These are phyloP conservation scores for Fragaria vesca DNA, from an alignment of 306 rosid species.

Conservation along the genomic window DNA sequence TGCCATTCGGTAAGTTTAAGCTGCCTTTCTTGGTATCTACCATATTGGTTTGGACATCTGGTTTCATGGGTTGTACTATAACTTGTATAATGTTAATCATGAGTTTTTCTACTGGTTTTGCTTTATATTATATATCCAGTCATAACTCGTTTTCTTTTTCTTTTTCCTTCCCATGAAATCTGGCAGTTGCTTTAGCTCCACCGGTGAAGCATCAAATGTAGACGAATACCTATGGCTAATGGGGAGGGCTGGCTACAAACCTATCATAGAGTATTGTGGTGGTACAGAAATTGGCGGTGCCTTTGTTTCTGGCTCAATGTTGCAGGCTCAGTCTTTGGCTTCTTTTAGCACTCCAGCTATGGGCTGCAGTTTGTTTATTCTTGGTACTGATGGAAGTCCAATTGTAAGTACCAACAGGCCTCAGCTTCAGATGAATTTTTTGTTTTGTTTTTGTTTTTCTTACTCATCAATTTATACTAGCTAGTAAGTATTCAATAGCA, in stretches of 20 bases:
- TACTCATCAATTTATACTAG: neutral
- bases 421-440: neutral
- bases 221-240: constrained; percentile 97
- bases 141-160: neutral
- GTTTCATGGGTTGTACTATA: constrained; percentile 24
- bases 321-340: constrained; percentile 87
- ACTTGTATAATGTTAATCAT: neutral
- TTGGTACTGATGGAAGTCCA: constrained; percentile 67
- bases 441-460: neutral
- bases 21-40: constrained; percentile 8
- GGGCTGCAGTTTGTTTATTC: constrained; percentile 80
- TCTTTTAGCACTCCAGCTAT: constrained; percentile 97
- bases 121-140: neutral
- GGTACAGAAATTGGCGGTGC: constrained; percentile 98
- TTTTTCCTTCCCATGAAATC: constrained; percentile 20
- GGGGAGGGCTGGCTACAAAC: constrained; percentile 93
- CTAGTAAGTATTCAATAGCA: constrained; percentile 4
- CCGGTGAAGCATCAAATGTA: constrained; percentile 91
- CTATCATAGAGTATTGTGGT: constrained; percentile 91
- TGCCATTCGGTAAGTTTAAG: constrained; percentile 64
- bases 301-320: constrained; percentile 78
- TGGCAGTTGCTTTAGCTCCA: constrained; percentile 82
- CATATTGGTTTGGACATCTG: constrained; percentile 11
- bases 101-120: neutral
- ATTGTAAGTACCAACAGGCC: constrained; percentile 50